phyloP scores from a whole-genome alignment of 768 basidiomycete species.

The Mycena pura region DNA sequence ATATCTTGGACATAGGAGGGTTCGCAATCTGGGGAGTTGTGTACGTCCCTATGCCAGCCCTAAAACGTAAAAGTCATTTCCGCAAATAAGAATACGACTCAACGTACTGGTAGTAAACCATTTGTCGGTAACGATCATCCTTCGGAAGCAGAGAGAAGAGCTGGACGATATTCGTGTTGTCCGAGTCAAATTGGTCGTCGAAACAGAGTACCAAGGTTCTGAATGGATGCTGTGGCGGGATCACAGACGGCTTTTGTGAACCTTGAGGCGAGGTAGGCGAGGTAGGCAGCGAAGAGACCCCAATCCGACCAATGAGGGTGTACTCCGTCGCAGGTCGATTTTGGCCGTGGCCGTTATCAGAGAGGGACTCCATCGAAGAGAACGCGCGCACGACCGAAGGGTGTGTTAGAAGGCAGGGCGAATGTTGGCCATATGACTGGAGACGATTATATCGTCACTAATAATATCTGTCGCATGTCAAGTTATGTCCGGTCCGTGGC shows the following conservation, averaged over 20 bases:
- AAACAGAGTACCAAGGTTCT: slow-evolving; percentile 29
- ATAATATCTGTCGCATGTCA: no score
- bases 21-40: slow-evolving; percentile 57
- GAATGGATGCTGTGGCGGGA: slow-evolving; percentile 26
- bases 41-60: slow-evolving; percentile 72
- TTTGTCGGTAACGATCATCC: slow-evolving; percentile 41
- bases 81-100: neutral
- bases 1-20: slow-evolving; percentile 46
- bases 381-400: no score
- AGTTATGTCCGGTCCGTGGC: no score
- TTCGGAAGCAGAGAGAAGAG: slow-evolving; percentile 47
- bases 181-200: slow-evolving; percentile 46
- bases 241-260: slow-evolving; percentile 4
- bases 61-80: neutral
- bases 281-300: no score
- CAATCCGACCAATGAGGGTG: slow-evolving; percentile 10
- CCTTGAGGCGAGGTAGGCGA: slow-evolving; percentile 6
- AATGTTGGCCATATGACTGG: no score
- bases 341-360: neutral
- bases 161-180: slow-evolving; percentile 49
- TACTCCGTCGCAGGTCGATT: slow-evolving; percentile 10
- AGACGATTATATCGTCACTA: no score
- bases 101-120: slow-evolving; percentile 49
- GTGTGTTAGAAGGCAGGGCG: no score
- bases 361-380: slow-evolving; percentile 9